Evolutionary conservation across 306 rosid genomes (phyloP), one percentile per base, ranked within the genome.

Genomic region (Lathyrus tuberosus): DNA sequence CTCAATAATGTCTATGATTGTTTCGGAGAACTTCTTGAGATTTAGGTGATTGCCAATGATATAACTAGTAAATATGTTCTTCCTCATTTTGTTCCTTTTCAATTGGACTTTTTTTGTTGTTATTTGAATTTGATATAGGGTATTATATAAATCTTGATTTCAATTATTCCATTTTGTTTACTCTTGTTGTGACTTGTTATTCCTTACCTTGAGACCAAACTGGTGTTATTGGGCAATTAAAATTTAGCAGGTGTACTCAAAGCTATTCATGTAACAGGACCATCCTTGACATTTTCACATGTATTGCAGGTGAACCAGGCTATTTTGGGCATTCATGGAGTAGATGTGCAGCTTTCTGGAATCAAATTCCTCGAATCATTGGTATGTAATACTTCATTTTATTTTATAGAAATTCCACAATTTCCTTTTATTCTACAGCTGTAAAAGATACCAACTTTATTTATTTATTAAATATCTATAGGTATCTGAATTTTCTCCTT

Each of bases 401-500:
- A 57, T 63, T 41, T 46, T 60, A 18, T 20, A 52, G 33, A 47
- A 62, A 13, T 71, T 51, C 5, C 69, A 60, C 62, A 41, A 62
- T 47, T 73, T 73, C 41, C 17, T 42, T 24, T 62, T 67, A 48
- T 64, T 74, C 69, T 64, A 66, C 28, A 56, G 66, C 37, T 63
- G 67, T 69, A 62, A 72, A 65, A 71, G 58, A 10, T 37, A 72
- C 70, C 35, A 10, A 58, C 52, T 62, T 47, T 62, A 62, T 62
- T 16, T n/a, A 76, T 53, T 51, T 53, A 54, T 70, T 54, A 18
- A 54, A 43, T 70, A 70, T 70, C 51, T 42, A 51, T 41, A 94
- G 98, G 90, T 94, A n/a, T 90, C 96, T 1, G 98, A 94, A 80
- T 94, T 94, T 94, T 88, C 95, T 75, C 98, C 97, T 14, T 85